Evolutionary conservation across 371 early-diverging fungal genomes (phyloP).

Genomic region (Conidiobolus incongruus): DNA sequence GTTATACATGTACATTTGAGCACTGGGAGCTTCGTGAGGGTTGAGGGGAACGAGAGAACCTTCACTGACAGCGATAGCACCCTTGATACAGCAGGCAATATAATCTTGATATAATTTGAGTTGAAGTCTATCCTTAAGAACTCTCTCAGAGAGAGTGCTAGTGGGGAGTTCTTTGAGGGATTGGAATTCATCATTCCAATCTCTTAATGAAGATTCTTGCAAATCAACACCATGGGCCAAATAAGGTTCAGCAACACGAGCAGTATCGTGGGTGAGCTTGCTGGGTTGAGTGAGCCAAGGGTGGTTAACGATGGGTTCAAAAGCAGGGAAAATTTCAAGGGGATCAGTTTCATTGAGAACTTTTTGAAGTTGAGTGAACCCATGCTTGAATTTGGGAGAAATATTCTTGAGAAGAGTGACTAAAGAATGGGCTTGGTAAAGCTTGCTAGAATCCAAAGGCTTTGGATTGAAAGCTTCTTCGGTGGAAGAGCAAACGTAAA

Average conservation of each 20-base stretch:
- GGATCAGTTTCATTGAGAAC: constrained; percentile 45
- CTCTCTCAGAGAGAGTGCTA: constrained; percentile 53
- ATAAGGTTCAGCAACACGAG: too few relatives aligned
- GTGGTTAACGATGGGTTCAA: constrained; percentile 17
- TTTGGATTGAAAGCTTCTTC: constrained; percentile 47
- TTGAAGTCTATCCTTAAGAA: constrained; percentile 60
- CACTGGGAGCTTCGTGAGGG: constrained; percentile 46
- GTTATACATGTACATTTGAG: constrained; percentile 81
- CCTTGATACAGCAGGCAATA: constrained; percentile 68
- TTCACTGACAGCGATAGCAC: constrained; percentile 63
- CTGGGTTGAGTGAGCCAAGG: too few relatives aligned
- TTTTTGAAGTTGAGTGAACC: constrained; percentile 40
- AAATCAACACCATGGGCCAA: too few relatives aligned
- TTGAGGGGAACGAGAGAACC: constrained; percentile 59
- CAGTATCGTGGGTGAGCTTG: too few relatives aligned
- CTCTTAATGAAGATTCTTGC: constrained; percentile 43
- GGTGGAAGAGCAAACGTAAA: constrained; percentile 69
- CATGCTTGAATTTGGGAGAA: constrained; percentile 43
- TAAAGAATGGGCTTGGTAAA: constrained; percentile 35
- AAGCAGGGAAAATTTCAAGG: constrained; percentile 49
- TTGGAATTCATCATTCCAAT: constrained; percentile 94
- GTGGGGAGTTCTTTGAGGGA: constrained; percentile 66
- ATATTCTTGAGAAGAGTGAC: constrained; percentile 36
- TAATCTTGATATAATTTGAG: constrained; percentile 74
- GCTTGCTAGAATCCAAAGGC: constrained; percentile 17